Percentiles rank a stretch among this genome's conserved stretches.
Evolutionary conservation across 2,329 filamentous ascomycete genomes (phyloP).

Genomic region (Ilyonectria destructans): DNA sequence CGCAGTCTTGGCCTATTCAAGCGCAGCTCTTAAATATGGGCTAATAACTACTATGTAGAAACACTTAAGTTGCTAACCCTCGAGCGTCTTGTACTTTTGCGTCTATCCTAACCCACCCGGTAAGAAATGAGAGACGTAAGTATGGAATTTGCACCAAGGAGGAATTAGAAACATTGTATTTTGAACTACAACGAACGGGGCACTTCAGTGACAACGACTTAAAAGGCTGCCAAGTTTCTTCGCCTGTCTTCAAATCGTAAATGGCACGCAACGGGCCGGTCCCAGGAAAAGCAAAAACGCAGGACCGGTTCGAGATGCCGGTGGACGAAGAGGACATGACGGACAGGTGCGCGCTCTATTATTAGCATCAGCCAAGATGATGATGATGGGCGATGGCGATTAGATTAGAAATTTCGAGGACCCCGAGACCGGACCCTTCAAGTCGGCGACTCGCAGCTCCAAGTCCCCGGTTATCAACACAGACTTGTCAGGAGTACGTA

Average conservation of each 20-base stretch:
- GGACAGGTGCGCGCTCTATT: not conserved
- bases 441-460: not conserved
- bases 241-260: not conserved
- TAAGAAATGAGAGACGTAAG: too few relatives aligned
- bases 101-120: too few relatives aligned
- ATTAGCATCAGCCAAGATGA: not conserved
- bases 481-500: constrained; percentile 10
- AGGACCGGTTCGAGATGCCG: not conserved
- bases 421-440: constrained; percentile 7
- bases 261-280: not conserved
- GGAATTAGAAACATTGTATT: too few relatives aligned
- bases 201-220: too few relatives aligned
- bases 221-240: too few relatives aligned
- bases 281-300: not conserved
- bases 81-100: too few relatives aligned
- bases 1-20: too few relatives aligned
- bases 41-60: too few relatives aligned
- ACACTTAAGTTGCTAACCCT: too few relatives aligned
- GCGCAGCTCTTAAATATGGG: too few relatives aligned
- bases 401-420: constrained; percentile 2
- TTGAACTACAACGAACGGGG: too few relatives aligned
- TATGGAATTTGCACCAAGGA: too few relatives aligned
- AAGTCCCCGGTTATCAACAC: not conserved
- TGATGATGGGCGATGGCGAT: constrained; percentile 1
- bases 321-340: not conserved